A percentile compares a stretch with the other conserved stretches of the same genome.
Conservation (phyloP, 768 basidiomycete genomes). For the Strobilomyces echinocephalus region DNA sequence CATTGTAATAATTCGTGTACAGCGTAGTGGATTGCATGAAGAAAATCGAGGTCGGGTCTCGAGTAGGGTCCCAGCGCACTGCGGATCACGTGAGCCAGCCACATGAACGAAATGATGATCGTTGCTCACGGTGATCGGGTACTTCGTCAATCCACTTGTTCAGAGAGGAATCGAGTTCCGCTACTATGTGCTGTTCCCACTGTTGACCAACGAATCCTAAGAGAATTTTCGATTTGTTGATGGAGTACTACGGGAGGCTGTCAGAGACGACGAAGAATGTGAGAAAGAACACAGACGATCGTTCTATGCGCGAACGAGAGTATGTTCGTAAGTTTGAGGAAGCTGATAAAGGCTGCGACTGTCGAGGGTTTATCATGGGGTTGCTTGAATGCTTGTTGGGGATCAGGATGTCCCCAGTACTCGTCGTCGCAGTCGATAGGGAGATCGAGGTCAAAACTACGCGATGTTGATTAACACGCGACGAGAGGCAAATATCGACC, state of each 20-base stretch:
- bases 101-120: background rate
- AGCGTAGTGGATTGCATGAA: slow-evolving; percentile 49
- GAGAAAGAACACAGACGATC: slow-evolving; percentile 37
- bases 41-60: slow-evolving; percentile 32
- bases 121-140: slow-evolving; percentile 41
- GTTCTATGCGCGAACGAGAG: slow-evolving; percentile 58
- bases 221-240: slow-evolving; percentile 56
- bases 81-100: slow-evolving; percentile 11
- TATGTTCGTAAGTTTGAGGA: slow-evolving; percentile 58
- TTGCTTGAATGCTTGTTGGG: slow-evolving; percentile 52
- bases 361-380: slow-evolving; percentile 54
- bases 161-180: slow-evolving; percentile 69
- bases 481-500: slow-evolving; percentile 19
- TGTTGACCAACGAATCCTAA: slow-evolving; percentile 46
- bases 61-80: slow-evolving; percentile 44
- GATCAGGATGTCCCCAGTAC: slow-evolving; percentile 53
- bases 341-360: slow-evolving; percentile 48
- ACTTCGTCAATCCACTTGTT: slow-evolving; percentile 76
- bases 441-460: slow-evolving; percentile 55
- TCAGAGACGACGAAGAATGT: background rate
- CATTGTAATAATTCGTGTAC: slow-evolving; percentile 50
- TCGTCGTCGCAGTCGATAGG: slow-evolving; percentile 69
- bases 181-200: slow-evolving; percentile 63
- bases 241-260: slow-evolving; percentile 52
- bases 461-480: background rate